Percentiles rank a stretch among this genome's conserved stretches.
Conservation (phyloP, 164 flowering plant species). For the Chimonanthus salicifolius region DNA sequence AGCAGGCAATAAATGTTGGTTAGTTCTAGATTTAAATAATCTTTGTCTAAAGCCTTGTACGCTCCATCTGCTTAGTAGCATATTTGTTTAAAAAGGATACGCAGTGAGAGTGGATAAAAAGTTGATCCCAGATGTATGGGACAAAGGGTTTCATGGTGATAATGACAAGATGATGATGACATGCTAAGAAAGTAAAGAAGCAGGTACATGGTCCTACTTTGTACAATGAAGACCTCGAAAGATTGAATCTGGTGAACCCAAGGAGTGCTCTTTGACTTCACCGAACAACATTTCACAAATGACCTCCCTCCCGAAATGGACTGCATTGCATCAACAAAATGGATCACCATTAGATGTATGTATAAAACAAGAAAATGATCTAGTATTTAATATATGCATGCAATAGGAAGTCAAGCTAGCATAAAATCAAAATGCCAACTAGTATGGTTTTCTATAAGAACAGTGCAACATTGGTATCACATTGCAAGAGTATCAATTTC, state of each 20-base stretch:
- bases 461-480: too few species aligned
- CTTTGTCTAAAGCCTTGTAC: too few species aligned
- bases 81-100: too few species aligned
- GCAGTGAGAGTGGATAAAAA: neutral
- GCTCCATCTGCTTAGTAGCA: too few species aligned
- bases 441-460: too few species aligned
- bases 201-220: slow-evolving; percentile 41
- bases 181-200: neutral
- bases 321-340: slow-evolving; percentile 30
- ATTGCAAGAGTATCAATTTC: too few species aligned
- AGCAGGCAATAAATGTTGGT: too few species aligned
- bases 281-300: slow-evolving; percentile 85
- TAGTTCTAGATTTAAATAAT: too few species aligned
- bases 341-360: slow-evolving; percentile 1
- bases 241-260: slow-evolving; percentile 29
- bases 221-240: slow-evolving; percentile 66
- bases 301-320: slow-evolving; percentile 93
- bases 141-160: too few species aligned
- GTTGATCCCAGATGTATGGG: too few species aligned
- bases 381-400: neutral
- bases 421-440: neutral
- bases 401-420: neutral
- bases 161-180: too few species aligned
- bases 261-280: slow-evolving; percentile 26
- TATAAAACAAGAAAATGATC: neutral